These are phyloP conservation scores for Fusarium protoensiforme DNA, from an alignment of 2,329 filamentous ascomycete genomes.

Conservation along the genomic window DNA sequence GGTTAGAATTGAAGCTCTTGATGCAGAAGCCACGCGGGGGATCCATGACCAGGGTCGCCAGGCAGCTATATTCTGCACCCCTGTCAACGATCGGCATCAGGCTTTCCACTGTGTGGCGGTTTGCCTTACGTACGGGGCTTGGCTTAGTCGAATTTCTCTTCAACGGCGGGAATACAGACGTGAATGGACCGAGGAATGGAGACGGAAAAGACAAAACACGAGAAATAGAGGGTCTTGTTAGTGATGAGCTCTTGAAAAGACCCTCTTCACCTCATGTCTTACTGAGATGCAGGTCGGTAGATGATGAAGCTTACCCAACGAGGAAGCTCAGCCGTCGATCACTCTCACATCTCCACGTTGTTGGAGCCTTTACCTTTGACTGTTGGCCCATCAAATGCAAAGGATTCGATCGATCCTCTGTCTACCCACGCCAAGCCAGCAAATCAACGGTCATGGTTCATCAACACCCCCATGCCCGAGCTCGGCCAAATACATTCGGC, in stretches of 20 bases:
- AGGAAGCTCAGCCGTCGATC: constrained; percentile 10
- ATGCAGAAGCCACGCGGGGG: not conserved
- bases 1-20: not conserved
- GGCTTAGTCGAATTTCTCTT: not conserved
- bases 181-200: not conserved
- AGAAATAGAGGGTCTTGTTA: not conserved
- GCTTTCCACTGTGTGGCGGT: not conserved
- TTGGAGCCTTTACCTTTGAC: not conserved
- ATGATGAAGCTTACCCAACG: not conserved
- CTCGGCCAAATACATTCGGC: not conserved
- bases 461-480: not conserved
- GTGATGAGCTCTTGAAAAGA: not conserved
- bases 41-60: not conserved
- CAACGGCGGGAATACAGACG: not conserved
- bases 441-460: not conserved
- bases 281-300: not conserved
- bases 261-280: not conserved
- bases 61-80: constrained; percentile 18
- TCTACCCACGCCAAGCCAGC: not conserved
- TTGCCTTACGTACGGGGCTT: not conserved
- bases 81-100: constrained; percentile 5
- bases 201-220: not conserved
- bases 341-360: not conserved
- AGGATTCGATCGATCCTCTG: not conserved
- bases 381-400: not conserved